phyloP scores from a whole-genome alignment of 164 flowering plant genomes.

The Cinnamomum chago region DNA sequence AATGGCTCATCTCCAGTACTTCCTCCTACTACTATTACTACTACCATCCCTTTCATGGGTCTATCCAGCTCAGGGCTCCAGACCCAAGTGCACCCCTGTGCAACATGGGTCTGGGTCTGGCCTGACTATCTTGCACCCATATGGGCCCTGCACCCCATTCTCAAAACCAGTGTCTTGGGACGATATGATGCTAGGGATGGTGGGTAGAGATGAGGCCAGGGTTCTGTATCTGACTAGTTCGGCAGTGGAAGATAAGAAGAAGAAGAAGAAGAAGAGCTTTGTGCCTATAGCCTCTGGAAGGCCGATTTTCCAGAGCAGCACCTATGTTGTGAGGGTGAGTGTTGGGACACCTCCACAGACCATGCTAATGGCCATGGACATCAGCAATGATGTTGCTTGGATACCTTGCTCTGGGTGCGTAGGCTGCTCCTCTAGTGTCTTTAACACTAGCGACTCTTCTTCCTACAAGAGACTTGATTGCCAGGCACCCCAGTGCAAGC shows the following conservation, averaged over 20 bases:
- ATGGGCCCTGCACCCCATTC: slow-evolving; percentile 27
- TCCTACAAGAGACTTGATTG: slow-evolving; percentile 53
- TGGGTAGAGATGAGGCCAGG: slow-evolving; percentile 32
- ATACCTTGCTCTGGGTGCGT: slow-evolving; percentile 84
- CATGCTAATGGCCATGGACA: slow-evolving; percentile 76
- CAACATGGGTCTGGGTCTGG: neutral
- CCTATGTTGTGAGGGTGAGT: slow-evolving; percentile 58
- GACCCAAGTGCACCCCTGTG: no score
- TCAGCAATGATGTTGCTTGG: slow-evolving; percentile 86
- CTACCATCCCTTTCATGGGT: no score
- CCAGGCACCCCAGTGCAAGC: slow-evolving; percentile 57
- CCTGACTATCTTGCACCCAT: neutral
- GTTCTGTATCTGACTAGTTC: slow-evolving; percentile 39
- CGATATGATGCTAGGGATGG: slow-evolving; percentile 36
- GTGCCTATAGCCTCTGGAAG: slow-evolving; percentile 80
- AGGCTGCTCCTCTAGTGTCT: slow-evolving; percentile 58
- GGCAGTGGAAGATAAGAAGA: slow-evolving; percentile 5
- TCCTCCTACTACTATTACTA: no score
- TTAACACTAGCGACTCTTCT: slow-evolving; percentile 43
- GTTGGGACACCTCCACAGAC: slow-evolving; percentile 82
- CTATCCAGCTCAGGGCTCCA: no score
- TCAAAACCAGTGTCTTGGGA: slow-evolving; percentile 39
- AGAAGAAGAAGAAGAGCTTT: slow-evolving; percentile 30
- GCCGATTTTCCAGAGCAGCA: slow-evolving; percentile 60
- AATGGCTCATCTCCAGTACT: no score